Conservation (phyloP, 352 stramenopile species). For the Pythium apleroticum region DNA sequence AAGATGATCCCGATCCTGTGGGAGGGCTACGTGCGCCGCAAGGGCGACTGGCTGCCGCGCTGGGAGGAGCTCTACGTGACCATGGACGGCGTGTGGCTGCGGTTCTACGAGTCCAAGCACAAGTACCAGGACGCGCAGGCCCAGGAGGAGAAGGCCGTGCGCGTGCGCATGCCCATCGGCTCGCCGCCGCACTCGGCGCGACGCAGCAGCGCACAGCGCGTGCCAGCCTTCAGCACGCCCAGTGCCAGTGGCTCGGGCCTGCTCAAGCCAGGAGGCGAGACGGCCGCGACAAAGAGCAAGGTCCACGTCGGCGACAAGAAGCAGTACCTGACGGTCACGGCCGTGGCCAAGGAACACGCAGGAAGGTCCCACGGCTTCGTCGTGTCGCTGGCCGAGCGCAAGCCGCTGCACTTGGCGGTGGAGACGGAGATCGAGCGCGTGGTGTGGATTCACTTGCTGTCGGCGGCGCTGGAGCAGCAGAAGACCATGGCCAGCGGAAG, state of each 20-base stretch:
- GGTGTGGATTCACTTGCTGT: slow-evolving; percentile 73
- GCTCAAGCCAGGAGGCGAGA: not conserved
- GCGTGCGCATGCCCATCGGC: slow-evolving; percentile 26
- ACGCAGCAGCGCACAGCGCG: slow-evolving; percentile 28
- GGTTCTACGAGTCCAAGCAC: slow-evolving; percentile 66
- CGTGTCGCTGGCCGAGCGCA: slow-evolving; percentile 48
- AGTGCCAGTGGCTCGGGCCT: not conserved
- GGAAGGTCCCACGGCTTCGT: slow-evolving; percentile 58
- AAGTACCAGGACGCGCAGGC: slow-evolving; percentile 49
- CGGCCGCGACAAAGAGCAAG: not conserved
- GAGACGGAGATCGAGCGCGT: slow-evolving; percentile 76
- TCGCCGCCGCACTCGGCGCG: slow-evolving; percentile 29
- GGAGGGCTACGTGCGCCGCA: slow-evolving; percentile 62
- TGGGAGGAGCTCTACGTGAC: slow-evolving; percentile 75
- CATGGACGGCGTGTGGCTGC: slow-evolving; percentile 59
- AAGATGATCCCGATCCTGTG: slow-evolving; percentile 71
- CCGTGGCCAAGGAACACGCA: slow-evolving; percentile 55
- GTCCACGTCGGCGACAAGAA: slow-evolving; percentile 36
- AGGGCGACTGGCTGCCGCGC: slow-evolving; percentile 75
- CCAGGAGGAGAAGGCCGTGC: slow-evolving; percentile 33
- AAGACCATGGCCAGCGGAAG: slow-evolving; percentile 39
- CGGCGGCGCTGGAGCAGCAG: slow-evolving; percentile 60
- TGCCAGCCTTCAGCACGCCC: slow-evolving; percentile 14
- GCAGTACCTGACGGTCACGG: slow-evolving; percentile 54
- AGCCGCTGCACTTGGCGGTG: slow-evolving; percentile 54